These are phyloP conservation scores for Ocimum tenuiflorum DNA, from an alignment of 257 asterid genomes.

Conservation along the genomic window DNA sequence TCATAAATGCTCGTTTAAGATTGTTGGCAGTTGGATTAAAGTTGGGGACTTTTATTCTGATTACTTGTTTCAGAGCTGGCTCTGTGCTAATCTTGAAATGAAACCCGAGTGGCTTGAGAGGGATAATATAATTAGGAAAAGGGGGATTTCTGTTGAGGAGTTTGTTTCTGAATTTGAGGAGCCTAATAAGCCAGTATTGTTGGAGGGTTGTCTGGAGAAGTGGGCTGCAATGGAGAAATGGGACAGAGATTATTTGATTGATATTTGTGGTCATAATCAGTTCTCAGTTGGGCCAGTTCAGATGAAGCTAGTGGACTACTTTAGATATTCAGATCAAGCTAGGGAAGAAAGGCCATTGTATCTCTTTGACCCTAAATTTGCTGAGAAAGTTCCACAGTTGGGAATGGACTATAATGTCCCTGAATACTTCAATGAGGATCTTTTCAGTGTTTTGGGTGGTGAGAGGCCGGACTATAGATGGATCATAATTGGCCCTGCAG, in stretches of 20 bases:
- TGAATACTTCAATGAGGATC: constrained; percentile 69
- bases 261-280: constrained; percentile 47
- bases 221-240: constrained; percentile 75
- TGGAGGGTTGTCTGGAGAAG: constrained; percentile 72
- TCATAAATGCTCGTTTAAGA: constrained; percentile 21
- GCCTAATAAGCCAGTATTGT: constrained; percentile 71
- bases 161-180: constrained; percentile 72
- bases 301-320: constrained; percentile 66
- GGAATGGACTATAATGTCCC: constrained; percentile 74
- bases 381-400: constrained; percentile 58
- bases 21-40: constrained; percentile 33
- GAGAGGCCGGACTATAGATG: constrained; percentile 92
- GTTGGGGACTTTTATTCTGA: constrained; percentile 88
- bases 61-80: constrained; percentile 96
- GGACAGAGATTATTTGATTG: constrained; percentile 59
- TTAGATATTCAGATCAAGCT: constrained; percentile 67
- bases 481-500: constrained; percentile 93
- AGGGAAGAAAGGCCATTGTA: constrained; percentile 89
- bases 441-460: constrained; percentile 70
- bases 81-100: constrained; percentile 98
- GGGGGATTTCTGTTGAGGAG: constrained; percentile 62
- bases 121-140: constrained; percentile 69
- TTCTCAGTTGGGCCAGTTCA: constrained; percentile 83
- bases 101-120: constrained; percentile 83
- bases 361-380: constrained; percentile 88